These are phyloP conservation scores for Rickenella mellea DNA, from an alignment of 768 basidiomycete genomes.

Conservation along the genomic window DNA sequence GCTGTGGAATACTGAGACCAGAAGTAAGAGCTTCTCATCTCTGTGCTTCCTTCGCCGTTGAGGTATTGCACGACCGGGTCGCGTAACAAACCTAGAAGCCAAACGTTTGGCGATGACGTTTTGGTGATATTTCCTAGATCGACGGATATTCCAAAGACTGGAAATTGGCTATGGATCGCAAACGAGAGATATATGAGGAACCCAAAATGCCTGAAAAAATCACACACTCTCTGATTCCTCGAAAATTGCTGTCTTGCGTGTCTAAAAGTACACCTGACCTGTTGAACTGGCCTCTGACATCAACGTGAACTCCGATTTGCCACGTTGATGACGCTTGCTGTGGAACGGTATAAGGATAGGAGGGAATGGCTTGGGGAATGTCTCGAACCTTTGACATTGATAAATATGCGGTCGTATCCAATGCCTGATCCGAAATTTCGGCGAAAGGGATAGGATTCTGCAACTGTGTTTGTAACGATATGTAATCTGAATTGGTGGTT, in stretches of 20 bases:
- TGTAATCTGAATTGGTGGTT: neutral
- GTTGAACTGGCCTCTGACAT: conserved; percentile 51
- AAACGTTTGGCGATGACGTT: neutral
- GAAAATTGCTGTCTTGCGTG: conserved; percentile 46
- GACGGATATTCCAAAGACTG: neutral
- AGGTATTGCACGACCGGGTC: conserved; percentile 3
- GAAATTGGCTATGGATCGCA: neutral
- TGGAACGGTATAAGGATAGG: neutral
- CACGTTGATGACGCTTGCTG: neutral
- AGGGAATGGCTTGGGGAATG: too few relatives aligned
- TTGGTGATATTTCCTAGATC: neutral
- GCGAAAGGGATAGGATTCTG: neutral
- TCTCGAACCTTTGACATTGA: too few relatives aligned
- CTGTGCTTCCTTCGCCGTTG: neutral
- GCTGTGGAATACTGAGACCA: neutral
- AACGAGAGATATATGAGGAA: too few relatives aligned
- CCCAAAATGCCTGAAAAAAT: too few relatives aligned
- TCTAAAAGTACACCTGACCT: conserved; percentile 43
- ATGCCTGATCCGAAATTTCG: neutral
- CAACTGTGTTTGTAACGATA: neutral
- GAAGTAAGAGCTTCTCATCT: conserved; percentile 3
- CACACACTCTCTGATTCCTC: conserved; percentile 43
- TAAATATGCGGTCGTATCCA: neutral
- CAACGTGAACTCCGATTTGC: neutral
- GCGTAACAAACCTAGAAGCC: neutral